Conservation (phyloP, 2,329 filamentous ascomycete genomes). For the Paecilomyces sp. region DNA sequence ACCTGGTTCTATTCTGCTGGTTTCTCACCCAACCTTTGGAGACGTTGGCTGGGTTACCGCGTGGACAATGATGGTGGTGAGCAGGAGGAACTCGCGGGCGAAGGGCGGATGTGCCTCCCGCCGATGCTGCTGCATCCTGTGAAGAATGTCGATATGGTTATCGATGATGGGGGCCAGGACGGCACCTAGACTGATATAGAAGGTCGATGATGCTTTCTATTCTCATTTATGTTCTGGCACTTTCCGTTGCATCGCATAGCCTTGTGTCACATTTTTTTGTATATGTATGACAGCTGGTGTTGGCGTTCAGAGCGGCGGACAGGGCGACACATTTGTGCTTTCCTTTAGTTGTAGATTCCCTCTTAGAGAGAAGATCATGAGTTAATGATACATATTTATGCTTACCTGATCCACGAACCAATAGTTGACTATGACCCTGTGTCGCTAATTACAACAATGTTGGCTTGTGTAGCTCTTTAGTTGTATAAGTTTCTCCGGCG, state of each 20-base stretch:
- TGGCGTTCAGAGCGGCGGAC: background rate
- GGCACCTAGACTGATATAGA: constrained; percentile 2
- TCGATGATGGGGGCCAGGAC: constrained; percentile 27
- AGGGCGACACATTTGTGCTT: background rate
- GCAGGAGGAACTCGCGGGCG: constrained; percentile 63
- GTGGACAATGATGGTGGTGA: constrained; percentile 75
- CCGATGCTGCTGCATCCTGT: constrained; percentile 81
- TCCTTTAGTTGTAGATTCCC: background rate
- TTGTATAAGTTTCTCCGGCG: too few relatives aligned
- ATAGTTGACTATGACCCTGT: background rate
- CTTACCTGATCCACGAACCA: background rate
- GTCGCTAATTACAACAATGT: background rate
- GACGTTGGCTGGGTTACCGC: constrained; percentile 75
- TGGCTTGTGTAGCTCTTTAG: background rate
- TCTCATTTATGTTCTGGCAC: background rate
- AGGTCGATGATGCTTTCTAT: background rate
- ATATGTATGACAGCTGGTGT: background rate
- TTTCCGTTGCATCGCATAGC: background rate
- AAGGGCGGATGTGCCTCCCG: constrained; percentile 84
- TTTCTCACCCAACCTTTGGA: constrained; percentile 75
- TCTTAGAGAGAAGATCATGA: background rate
- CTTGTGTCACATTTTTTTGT: background rate
- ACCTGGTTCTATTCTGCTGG: constrained; percentile 89
- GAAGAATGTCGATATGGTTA: constrained; percentile 61
- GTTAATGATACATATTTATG: background rate